phyloP scores from a whole-genome alignment of 352 stramenopile species.

The Plasmopara muralis region DNA sequence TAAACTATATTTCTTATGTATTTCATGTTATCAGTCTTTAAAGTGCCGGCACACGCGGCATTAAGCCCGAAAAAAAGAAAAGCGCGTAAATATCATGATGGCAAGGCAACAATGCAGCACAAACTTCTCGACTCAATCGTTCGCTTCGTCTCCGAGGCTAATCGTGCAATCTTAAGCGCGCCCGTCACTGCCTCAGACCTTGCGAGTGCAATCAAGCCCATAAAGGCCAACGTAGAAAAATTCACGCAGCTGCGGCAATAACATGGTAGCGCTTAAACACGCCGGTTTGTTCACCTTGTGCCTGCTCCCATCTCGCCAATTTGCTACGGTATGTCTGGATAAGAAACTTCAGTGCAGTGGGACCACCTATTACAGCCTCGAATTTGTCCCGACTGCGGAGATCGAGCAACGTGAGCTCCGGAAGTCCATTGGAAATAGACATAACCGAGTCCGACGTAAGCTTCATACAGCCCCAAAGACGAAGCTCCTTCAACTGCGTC shows the following conservation, averaged over 20 bases:
- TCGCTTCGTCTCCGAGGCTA: no score
- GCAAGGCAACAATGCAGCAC: slow-evolving; percentile 11
- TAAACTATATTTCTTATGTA: no score
- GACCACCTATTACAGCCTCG: slow-evolving; percentile 69
- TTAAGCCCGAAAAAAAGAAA: slow-evolving; percentile 6
- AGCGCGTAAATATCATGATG: slow-evolving; percentile 9
- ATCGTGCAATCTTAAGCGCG: no score
- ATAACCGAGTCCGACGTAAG: slow-evolving; percentile 66
- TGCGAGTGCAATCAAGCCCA: no score
- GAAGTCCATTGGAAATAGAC: slow-evolving; percentile 59
- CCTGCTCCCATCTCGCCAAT: slow-evolving; percentile 64
- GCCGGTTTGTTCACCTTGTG: slow-evolving; percentile 48
- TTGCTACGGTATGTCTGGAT: slow-evolving; percentile 68
- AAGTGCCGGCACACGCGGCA: neutral
- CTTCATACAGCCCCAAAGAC: slow-evolving; percentile 77
- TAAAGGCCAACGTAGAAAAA: no score
- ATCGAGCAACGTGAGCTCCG: slow-evolving; percentile 60
- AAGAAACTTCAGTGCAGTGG: slow-evolving; percentile 67
- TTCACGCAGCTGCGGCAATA: slow-evolving; percentile 56
- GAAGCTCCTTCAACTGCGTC: slow-evolving; percentile 53
- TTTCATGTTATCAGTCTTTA: no score
- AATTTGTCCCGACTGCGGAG: slow-evolving; percentile 74
- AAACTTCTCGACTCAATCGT: no score
- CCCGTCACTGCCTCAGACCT: no score
- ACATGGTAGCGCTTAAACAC: slow-evolving; percentile 63